phyloP scores from a whole-genome alignment of 495 filamentous ascomycete species.

The Cairneyella variabilis region DNA sequence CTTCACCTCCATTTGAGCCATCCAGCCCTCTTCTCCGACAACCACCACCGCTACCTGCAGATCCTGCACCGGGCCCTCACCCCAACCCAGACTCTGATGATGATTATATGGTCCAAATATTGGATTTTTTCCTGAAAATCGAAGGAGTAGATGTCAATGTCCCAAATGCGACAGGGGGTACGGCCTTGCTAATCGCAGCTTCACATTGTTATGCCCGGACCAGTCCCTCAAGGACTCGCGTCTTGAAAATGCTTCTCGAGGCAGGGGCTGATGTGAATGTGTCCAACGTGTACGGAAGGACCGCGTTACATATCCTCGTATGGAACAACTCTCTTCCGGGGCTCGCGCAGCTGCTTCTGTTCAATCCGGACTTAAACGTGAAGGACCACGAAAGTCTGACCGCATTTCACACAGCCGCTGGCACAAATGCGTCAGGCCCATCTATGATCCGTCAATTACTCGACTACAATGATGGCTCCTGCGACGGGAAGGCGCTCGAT shows the following conservation, averaged over 20 bases:
- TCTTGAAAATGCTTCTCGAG: neutral
- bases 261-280: no score
- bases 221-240: neutral
- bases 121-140: neutral
- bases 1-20: no score
- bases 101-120: neutral
- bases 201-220: neutral
- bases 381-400: neutral
- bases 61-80: neutral
- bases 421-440: neutral
- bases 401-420: neutral
- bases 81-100: neutral
- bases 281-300: neutral
- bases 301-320: neutral
- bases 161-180: neutral
- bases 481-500: neutral
- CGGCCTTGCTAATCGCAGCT: neutral
- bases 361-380: neutral
- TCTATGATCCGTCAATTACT: neutral
- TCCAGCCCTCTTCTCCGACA: no score
- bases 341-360: neutral
- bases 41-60: neutral
- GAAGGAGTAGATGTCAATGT: slow-evolving; percentile 1
- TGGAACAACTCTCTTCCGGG: neutral
- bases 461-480: neutral